phyloP scores from a whole-genome alignment of 1,284 basidiomycete genomes.

The Leccinum fallax region DNA sequence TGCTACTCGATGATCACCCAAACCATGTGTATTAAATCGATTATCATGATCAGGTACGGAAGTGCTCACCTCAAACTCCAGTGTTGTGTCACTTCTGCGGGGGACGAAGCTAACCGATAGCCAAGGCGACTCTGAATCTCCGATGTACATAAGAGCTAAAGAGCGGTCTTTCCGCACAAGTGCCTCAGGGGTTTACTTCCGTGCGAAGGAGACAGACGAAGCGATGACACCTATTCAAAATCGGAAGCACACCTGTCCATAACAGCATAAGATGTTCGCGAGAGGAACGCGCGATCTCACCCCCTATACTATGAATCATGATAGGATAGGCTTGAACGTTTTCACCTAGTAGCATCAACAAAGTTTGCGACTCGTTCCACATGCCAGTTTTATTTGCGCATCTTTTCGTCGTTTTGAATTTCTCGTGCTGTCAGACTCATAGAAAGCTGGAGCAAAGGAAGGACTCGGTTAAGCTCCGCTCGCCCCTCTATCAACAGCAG shows the following conservation, averaged over 20 bases:
- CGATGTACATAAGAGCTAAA: background rate
- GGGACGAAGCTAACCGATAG: background rate
- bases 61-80: background rate
- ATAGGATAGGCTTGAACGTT: background rate
- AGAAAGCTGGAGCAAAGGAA: background rate
- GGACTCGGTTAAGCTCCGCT: background rate
- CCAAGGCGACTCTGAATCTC: background rate
- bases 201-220: background rate
- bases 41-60: background rate
- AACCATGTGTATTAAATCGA: background rate
- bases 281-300: background rate
- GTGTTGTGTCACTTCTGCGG: background rate
- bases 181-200: background rate
- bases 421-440: background rate
- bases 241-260: background rate
- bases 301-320: background rate
- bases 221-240: background rate
- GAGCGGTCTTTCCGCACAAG: background rate
- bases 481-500: background rate
- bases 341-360: background rate
- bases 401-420: background rate
- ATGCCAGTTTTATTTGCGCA: background rate
- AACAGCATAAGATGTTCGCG: background rate
- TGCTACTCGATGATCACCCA: background rate
- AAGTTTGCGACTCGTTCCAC: background rate